phyloP scores from a whole-genome alignment of 2,329 filamentous ascomycete genomes.

The Aspergillus japonicus region DNA sequence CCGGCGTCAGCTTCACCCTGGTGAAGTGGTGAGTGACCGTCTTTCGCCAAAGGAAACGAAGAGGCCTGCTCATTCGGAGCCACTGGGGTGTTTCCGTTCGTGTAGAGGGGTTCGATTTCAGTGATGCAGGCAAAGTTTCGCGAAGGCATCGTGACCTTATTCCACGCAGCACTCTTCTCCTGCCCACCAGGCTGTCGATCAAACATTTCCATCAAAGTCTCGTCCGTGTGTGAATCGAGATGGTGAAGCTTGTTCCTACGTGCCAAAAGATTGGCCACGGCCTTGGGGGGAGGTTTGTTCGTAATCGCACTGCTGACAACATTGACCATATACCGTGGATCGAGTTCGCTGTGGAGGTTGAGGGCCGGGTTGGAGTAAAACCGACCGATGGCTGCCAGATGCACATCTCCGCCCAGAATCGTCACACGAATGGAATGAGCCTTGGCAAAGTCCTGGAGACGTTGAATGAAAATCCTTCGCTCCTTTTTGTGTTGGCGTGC shows the following conservation, averaged over 20 bases:
- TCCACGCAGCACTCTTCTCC: constrained; percentile 67
- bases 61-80: constrained; percentile 23
- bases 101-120: constrained; percentile 42
- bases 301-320: constrained; percentile 65
- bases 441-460: constrained; percentile 60
- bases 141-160: constrained; percentile 80
- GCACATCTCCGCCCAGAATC: constrained; percentile 64
- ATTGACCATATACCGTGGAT: constrained; percentile 65
- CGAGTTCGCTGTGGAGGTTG: constrained; percentile 56
- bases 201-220: constrained; percentile 63
- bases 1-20: constrained; percentile 75
- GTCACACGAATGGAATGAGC: constrained; percentile 58
- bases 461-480: constrained; percentile 68
- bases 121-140: constrained; percentile 65
- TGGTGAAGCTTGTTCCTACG: constrained; percentile 66
- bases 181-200: constrained; percentile 58
- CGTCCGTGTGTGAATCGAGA: constrained; percentile 61
- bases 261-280: constrained; percentile 64
- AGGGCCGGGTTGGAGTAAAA: constrained; percentile 63
- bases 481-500: constrained; percentile 88
- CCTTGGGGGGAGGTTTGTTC: constrained; percentile 65
- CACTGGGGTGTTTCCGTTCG: constrained; percentile 22
- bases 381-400: constrained; percentile 61
- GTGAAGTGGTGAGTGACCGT: constrained; percentile 72
- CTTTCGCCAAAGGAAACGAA: constrained; percentile 45